phyloP scores from a whole-genome alignment of 495 filamentous ascomycete genomes.

The Halenospora varia region DNA sequence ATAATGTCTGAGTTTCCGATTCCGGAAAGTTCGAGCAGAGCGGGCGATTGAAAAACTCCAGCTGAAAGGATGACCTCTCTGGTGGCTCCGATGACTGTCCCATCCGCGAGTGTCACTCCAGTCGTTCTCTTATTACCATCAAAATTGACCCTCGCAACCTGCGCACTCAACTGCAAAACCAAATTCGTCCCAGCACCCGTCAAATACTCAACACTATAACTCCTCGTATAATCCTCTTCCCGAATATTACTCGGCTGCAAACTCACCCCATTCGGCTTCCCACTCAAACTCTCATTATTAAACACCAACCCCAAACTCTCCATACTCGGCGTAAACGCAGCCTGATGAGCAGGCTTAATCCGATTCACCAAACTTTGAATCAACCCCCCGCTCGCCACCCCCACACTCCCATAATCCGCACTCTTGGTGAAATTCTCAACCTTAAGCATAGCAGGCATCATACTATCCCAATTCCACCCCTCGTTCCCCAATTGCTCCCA shows the following conservation, averaged over 20 bases:
- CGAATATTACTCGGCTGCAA: slow-evolving; percentile 36
- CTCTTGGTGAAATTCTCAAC: slow-evolving; percentile 30
- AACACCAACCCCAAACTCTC: slow-evolving; percentile 25
- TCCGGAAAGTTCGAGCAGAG: slow-evolving; percentile 18
- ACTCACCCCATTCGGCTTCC: slow-evolving; percentile 33
- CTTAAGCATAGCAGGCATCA: slow-evolving; percentile 32
- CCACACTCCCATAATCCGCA: slow-evolving; percentile 14
- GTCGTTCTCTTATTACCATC: slow-evolving; percentile 24
- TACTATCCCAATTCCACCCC: slow-evolving; percentile 38
- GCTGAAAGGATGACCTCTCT: slow-evolving; percentile 22
- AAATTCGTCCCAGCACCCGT: slow-evolving; percentile 38
- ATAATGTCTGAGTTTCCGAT: slow-evolving; percentile 27
- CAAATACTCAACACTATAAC: slow-evolving; percentile 30
- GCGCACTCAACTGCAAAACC: slow-evolving; percentile 37
- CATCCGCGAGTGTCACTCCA: slow-evolving; percentile 29
- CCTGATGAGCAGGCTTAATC: slow-evolving; percentile 25
- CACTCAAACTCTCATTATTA: slow-evolving; percentile 32
- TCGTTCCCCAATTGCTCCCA: slow-evolving; percentile 38
- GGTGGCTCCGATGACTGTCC: slow-evolving; percentile 11
- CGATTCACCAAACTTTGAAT: slow-evolving; percentile 32
- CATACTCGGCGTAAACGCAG: slow-evolving; percentile 28
- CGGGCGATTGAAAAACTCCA: slow-evolving; percentile 10
- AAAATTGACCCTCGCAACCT: slow-evolving; percentile 42
- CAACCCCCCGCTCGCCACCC: slow-evolving; percentile 23
- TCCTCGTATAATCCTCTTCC: slow-evolving; percentile 29